A percentile compares a stretch with the other conserved stretches of the same genome.
Evolutionary conservation across 768 basidiomycete species (phyloP).

Genomic region (Auricularia heimuer): DNA sequence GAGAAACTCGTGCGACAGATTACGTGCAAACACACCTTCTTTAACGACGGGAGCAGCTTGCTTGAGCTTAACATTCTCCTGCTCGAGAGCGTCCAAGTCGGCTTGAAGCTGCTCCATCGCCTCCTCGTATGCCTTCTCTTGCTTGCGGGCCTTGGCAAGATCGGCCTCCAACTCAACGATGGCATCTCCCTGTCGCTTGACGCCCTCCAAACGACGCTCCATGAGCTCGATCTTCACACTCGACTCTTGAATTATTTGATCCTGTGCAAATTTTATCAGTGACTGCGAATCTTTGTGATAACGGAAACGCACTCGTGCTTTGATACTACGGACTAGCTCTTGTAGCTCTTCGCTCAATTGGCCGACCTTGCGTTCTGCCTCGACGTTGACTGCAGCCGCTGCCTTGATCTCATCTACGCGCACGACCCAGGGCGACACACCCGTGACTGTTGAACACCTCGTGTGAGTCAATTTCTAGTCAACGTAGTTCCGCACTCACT

Average conservation of each 20-base stretch:
- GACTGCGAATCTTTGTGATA: background rate
- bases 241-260: slow-evolving; percentile 82
- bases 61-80: slow-evolving; percentile 82
- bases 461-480: slow-evolving; percentile 1
- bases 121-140: slow-evolving; percentile 84
- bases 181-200: slow-evolving; percentile 81
- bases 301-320: slow-evolving; percentile 32
- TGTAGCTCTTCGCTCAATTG: slow-evolving; percentile 87
- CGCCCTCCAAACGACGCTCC: slow-evolving; percentile 85
- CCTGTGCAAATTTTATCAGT: slow-evolving; percentile 33
- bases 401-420: slow-evolving; percentile 79
- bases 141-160: slow-evolving; percentile 70
- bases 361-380: slow-evolving; percentile 81
- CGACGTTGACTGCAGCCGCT: slow-evolving; percentile 73
- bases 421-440: slow-evolving; percentile 75
- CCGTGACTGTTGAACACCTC: slow-evolving; percentile 40
- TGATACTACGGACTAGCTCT: slow-evolving; percentile 73
- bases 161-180: slow-evolving; percentile 76
- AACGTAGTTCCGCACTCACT: slow-evolving; percentile 36
- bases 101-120: slow-evolving; percentile 88
- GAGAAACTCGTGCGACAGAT: background rate
- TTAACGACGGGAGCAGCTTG: slow-evolving; percentile 56
- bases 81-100: slow-evolving; percentile 77
- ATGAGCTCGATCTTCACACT: slow-evolving; percentile 90
- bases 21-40: slow-evolving; percentile 41